Evolutionary conservation across 108 stramenopile species (phyloP).

Genomic region (Aurantiochytrium sp.): DNA sequence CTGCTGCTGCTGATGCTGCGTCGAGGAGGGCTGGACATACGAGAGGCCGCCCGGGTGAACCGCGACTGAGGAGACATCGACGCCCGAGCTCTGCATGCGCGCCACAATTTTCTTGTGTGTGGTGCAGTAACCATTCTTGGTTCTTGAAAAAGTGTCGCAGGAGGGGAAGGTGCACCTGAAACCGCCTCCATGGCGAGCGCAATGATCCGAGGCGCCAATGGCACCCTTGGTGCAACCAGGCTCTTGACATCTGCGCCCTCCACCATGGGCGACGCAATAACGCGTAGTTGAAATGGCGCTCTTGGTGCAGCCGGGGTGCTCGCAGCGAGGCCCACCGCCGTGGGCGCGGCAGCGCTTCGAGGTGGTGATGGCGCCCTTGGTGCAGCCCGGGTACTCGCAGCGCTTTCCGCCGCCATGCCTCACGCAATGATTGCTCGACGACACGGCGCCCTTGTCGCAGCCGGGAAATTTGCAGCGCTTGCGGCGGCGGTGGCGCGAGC

Average conservation of each 20-base stretch:
- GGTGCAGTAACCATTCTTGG: neutral
- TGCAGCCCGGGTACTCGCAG: neutral
- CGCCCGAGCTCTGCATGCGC: neutral
- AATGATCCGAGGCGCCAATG: neutral
- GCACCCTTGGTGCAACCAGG: neutral
- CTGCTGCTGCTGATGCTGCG: neutral
- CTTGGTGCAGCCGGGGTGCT: neutral
- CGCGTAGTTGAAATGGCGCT: neutral
- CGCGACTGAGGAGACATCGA: neutral
- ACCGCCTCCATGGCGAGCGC: neutral
- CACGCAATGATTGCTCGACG: neutral
- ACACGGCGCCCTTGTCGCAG: neutral
- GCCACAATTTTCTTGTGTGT: neutral
- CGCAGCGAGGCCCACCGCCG: neutral
- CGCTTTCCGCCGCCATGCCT: neutral
- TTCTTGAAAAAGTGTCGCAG: neutral
- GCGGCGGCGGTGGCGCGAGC: neutral
- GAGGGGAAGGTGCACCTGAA: neutral
- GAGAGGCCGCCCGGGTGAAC: neutral
- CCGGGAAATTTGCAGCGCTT: neutral
- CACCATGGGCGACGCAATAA: neutral
- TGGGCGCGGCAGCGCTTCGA: neutral
- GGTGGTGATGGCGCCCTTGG: constrained; percentile 1
- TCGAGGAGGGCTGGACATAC: neutral
- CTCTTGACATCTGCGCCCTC: neutral